Evolutionary conservation across 139 green algal species (phyloP).

Genomic region (Bryopsis sp.): DNA sequence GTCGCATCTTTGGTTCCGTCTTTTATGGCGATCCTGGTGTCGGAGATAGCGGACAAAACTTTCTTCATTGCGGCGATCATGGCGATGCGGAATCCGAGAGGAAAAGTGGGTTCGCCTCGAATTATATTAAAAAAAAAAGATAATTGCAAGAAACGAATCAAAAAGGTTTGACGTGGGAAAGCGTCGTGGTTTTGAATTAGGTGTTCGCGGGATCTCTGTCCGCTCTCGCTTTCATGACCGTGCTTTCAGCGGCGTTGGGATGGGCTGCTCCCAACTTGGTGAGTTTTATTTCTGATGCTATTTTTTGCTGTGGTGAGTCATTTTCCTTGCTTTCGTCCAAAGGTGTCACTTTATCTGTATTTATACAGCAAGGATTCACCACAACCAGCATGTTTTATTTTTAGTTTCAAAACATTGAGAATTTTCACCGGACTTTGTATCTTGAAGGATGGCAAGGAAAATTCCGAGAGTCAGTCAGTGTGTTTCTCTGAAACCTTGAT

Average conservation of each 20-base stretch:
- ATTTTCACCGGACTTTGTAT: no score
- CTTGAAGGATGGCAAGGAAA: no score
- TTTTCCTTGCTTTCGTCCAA: no score
- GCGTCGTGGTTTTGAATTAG: background rate
- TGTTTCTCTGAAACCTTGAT: no score
- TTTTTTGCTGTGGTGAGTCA: no score
- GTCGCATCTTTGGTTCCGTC: conserved; percentile 30
- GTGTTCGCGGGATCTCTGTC: conserved; percentile 1
- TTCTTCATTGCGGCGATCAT: conserved; percentile 95
- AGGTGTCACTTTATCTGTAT: no score
- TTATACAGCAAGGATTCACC: no score
- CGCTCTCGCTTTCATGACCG: conserved; percentile 87
- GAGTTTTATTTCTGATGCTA: conserved; percentile 2
- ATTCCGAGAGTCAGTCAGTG: no score
- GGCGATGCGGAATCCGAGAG: conserved; percentile 66
- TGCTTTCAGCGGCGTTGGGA: conserved; percentile 74
- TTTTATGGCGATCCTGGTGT: conserved; percentile 52
- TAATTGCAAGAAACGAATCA: no score
- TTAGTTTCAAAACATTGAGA: no score
- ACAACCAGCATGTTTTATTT: no score
- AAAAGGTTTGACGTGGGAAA: no score
- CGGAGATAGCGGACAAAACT: conserved; percentile 90
- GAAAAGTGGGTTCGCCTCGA: conserved; percentile 39
- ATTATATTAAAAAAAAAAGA: conserved; percentile 13
- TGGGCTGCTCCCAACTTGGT: conserved; percentile 80